These are phyloP conservation scores for Abrus precatorius DNA, from an alignment of 306 rosid species.

Conservation along the genomic window DNA sequence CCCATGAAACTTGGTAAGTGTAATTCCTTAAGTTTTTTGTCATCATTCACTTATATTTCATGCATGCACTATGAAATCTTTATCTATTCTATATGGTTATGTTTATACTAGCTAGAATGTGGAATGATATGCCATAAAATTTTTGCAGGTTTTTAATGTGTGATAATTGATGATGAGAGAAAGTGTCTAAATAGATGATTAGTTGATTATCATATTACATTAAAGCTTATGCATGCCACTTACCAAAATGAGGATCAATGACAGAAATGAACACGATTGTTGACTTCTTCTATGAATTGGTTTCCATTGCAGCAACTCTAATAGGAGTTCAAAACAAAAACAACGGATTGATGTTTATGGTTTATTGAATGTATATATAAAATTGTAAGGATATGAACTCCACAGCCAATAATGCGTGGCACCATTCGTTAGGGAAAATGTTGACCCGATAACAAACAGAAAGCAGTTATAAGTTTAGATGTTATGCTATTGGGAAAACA, in stretches of 20 bases:
- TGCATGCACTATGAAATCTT: constrained; percentile 1
- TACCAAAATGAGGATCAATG: not conserved
- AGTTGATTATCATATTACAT: too few relatives aligned
- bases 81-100: not conserved
- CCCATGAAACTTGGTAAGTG: constrained; percentile 56
- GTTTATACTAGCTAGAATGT: constrained; percentile 21
- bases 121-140: constrained; percentile 12
- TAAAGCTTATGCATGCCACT: not conserved
- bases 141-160: constrained; percentile 1
- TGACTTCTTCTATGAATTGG: not conserved
- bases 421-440: not conserved
- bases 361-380: not conserved
- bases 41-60: not conserved
- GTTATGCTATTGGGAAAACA: not conserved
- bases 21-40: not conserved
- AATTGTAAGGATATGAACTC: not conserved
- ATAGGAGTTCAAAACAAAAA: not conserved
- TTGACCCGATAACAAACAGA: constrained; percentile 4
- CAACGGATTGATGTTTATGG: constrained; percentile 15
- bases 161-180: constrained; percentile 13
- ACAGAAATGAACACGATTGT: not conserved
- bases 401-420: not conserved
- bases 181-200: not conserved
- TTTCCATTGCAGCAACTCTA: constrained; percentile 14
- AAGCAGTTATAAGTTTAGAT: constrained; percentile 1